Evolutionary conservation across 768 basidiomycete genomes (phyloP).

Genomic region (Leccinellum rugosiceps): DNA sequence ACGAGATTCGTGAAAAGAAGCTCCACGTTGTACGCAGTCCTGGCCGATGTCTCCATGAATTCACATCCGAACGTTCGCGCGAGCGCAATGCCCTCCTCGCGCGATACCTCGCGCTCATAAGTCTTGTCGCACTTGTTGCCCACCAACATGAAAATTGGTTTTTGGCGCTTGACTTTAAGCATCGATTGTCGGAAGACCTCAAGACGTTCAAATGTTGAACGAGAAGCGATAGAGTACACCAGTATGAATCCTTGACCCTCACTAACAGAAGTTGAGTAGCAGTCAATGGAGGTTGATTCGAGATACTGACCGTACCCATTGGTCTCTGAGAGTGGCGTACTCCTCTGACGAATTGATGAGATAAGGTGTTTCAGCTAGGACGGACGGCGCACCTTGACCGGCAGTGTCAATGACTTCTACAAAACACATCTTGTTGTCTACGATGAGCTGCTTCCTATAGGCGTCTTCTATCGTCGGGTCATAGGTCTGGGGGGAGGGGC

Average conservation of each 20-base stretch:
- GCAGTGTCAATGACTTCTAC: slow-evolving; percentile 98
- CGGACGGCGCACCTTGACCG: slow-evolving; percentile 73
- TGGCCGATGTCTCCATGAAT: slow-evolving; percentile 96
- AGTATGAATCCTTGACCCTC: slow-evolving; percentile 98
- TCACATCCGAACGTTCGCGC: slow-evolving; percentile 87
- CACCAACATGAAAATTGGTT: slow-evolving; percentile 89
- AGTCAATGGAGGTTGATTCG: slow-evolving; percentile 3
- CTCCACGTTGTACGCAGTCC: slow-evolving; percentile 91
- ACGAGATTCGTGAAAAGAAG: slow-evolving; percentile 86
- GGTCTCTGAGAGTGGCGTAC: slow-evolving; percentile 93
- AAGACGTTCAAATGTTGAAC: slow-evolving; percentile 85
- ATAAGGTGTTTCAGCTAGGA: slow-evolving; percentile 6
- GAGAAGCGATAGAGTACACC: slow-evolving; percentile 95
- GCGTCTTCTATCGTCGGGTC: slow-evolving; percentile 99
- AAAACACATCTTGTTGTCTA: slow-evolving; percentile 93
- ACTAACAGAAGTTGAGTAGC: slow-evolving; percentile 39
- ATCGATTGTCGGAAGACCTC: slow-evolving; percentile 90
- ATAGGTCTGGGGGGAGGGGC: slow-evolving; percentile 62
- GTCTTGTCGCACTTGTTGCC: slow-evolving; percentile 95
- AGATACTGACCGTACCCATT: slow-evolving; percentile 88
- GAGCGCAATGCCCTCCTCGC: slow-evolving; percentile 80
- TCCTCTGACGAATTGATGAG: slow-evolving; percentile 63
- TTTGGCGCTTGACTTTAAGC: slow-evolving; percentile 80
- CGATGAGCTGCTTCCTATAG: slow-evolving; percentile 91
- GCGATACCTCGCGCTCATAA: slow-evolving; percentile 87